Evolutionary conservation across 805 yeast genomes (phyloP).

Genomic region (Nakazawaea laoshanensis): DNA sequence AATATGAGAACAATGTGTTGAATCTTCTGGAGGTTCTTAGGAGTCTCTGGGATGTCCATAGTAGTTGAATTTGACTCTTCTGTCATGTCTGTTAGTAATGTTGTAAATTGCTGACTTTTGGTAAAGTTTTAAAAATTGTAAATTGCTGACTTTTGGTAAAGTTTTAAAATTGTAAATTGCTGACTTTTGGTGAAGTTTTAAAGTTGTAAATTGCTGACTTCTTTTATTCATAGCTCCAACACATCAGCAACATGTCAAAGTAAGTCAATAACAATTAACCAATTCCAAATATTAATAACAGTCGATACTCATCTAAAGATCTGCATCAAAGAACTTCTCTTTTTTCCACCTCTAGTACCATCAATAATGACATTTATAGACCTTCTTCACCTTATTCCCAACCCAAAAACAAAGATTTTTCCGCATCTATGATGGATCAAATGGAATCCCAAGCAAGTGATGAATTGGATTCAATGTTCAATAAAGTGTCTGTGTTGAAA

Average conservation of each 20-base stretch:
- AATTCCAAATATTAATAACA: too few relatives aligned
- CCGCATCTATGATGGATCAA: conserved; percentile 46
- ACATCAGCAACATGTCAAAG: conserved; percentile 9
- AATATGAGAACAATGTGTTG: conserved; percentile 75
- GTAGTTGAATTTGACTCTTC: too few relatives aligned
- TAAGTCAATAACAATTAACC: conserved; percentile 7
- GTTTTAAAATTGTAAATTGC: too few relatives aligned
- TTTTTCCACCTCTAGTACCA: conserved; percentile 5
- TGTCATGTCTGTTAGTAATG: too few relatives aligned
- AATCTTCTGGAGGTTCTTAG: conserved; percentile 34
- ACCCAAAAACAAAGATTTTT: conserved; percentile 27
- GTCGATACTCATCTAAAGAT: conserved; percentile 9
- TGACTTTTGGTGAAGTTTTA: too few relatives aligned
- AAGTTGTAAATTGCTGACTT: too few relatives aligned
- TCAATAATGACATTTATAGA: conserved; percentile 12
- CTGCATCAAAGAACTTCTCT: conserved; percentile 6
- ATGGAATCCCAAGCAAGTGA: conserved; percentile 63
- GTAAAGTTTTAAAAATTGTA: too few relatives aligned
- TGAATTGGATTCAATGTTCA: conserved; percentile 43
- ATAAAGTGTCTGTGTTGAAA: conserved; percentile 47
- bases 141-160: too few relatives aligned
- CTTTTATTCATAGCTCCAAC: too few relatives aligned
- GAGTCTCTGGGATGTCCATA: neutral
- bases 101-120: too few relatives aligned
- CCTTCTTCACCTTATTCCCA: conserved; percentile 34